A percentile compares a stretch with the other conserved stretches of the same genome.
phyloP scores from a whole-genome alignment of 2,329 filamentous ascomycete species.

The Alternaria dauci region DNA sequence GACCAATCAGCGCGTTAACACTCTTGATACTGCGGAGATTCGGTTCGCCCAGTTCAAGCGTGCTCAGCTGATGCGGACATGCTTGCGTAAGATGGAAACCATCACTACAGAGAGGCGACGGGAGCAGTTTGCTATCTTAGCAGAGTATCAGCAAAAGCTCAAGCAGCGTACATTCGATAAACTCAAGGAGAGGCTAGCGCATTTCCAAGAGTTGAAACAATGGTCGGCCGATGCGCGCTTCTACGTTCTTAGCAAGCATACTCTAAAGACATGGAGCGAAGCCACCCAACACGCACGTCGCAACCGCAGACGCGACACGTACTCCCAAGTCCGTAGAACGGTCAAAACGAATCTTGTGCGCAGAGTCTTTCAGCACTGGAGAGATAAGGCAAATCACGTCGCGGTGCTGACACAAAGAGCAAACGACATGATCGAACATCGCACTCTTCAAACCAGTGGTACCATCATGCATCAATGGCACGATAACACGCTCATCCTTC shows the following conservation, averaged over 20 bases:
- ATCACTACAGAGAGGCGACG: slow-evolving; percentile 34
- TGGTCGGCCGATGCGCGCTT: slow-evolving; percentile 65
- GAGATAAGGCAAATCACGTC: slow-evolving; percentile 32
- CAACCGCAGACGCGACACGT: slow-evolving; percentile 63
- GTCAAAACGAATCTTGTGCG: slow-evolving; percentile 64
- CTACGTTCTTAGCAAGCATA: slow-evolving; percentile 62
- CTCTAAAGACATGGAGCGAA: slow-evolving; percentile 61
- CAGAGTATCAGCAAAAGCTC: slow-evolving; percentile 53
- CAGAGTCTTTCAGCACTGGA: slow-evolving; percentile 51
- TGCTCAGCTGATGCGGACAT: slow-evolving; percentile 35
- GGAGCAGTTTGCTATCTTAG: slow-evolving; percentile 49
- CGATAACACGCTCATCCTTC: slow-evolving; percentile 44
- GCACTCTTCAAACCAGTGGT: slow-evolving; percentile 34
- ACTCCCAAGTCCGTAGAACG: slow-evolving; percentile 61
- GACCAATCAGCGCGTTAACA: slow-evolving; percentile 36
- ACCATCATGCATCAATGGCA: slow-evolving; percentile 56
- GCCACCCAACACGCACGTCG: slow-evolving; percentile 61
- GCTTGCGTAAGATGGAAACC: slow-evolving; percentile 40
- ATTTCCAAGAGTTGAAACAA: slow-evolving; percentile 58
- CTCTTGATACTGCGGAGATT: slow-evolving; percentile 41
- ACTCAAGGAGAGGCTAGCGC: slow-evolving; percentile 50
- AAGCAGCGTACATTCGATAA: slow-evolving; percentile 50
- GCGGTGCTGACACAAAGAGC: slow-evolving; percentile 44
- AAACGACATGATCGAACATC: slow-evolving; percentile 32
- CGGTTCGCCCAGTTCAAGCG: slow-evolving; percentile 45